phyloP scores from a whole-genome alignment of 768 basidiomycete genomes.

The Rhodotorula babjevae region DNA sequence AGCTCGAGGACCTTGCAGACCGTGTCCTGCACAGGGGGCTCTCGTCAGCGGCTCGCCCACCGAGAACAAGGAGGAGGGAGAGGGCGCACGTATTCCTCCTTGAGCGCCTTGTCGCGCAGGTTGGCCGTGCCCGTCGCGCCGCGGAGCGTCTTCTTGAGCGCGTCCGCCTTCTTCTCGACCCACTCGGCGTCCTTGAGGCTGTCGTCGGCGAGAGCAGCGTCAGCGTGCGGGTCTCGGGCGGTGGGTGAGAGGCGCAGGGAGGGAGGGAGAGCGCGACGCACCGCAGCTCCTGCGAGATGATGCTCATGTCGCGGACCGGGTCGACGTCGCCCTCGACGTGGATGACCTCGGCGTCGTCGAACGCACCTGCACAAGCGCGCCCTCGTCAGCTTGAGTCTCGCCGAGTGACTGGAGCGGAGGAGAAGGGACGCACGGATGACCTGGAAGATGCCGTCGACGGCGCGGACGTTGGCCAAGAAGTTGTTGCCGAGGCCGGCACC shows the following conservation, averaged over 20 bases:
- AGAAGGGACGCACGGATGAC: conserved; percentile 60
- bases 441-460: conserved; percentile 99
- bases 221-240: no score
- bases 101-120: conserved; percentile 88
- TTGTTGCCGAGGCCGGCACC: conserved; percentile 97
- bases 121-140: conserved; percentile 63
- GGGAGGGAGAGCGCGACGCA: background rate
- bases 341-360: conserved; percentile 98
- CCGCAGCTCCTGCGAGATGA: conserved; percentile 87
- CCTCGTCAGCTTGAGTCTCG: background rate
- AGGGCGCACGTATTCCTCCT: conserved; percentile 81
- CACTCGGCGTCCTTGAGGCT: conserved; percentile 93
- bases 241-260: background rate
- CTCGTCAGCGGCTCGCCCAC: no score
- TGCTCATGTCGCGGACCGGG: conserved; percentile 93
- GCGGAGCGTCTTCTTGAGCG: conserved; percentile 63
- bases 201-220: background rate
- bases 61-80: background rate
- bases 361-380: conserved; percentile 53
- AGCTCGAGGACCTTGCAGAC: conserved; percentile 79
- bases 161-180: conserved; percentile 85
- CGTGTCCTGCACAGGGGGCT: conserved; percentile 56
- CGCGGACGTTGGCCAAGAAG: conserved; percentile 93
- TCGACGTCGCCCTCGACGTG: conserved; percentile 98
- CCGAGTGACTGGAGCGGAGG: no score